Percentiles rank a stretch among this genome's conserved stretches.
phyloP scores from a whole-genome alignment of 2,329 filamentous ascomycete species.

The Echinosphaeria canescens region DNA sequence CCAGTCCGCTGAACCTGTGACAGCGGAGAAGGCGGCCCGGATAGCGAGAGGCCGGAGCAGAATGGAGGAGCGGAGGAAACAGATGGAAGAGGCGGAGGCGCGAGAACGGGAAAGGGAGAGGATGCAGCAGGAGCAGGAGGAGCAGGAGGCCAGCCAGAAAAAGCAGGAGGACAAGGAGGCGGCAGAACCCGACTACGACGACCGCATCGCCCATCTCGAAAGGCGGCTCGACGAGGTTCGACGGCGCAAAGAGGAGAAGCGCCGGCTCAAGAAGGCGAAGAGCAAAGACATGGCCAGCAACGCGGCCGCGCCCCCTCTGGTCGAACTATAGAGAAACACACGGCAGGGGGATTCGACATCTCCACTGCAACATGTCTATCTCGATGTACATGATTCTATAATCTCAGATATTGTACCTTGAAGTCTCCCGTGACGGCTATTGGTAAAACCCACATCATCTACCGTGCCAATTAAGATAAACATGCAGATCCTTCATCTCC shows the following conservation, averaged over 20 bases:
- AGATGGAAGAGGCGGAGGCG: conserved; percentile 18
- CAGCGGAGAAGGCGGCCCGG: conserved; percentile 11
- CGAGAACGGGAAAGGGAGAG: conserved; percentile 10
- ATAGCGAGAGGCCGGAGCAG: conserved; percentile 11
- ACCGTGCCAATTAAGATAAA: no score
- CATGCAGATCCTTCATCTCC: no score
- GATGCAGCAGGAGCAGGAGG: conserved; percentile 2
- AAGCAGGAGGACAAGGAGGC: neutral
- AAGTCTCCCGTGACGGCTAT: no score
- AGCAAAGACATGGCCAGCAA: no score
- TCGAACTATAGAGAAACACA: no score
- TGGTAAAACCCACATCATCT: no score
- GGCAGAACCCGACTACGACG: conserved; percentile 7
- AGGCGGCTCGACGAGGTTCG: conserved; percentile 16
- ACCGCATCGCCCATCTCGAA: conserved; percentile 20
- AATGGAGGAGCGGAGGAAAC: conserved; percentile 17
- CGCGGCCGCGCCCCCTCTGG: no score
- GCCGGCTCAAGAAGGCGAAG: conserved; percentile 15
- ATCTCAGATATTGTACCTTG: no score
- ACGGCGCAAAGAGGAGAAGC: conserved; percentile 14
- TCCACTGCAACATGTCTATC: no score
- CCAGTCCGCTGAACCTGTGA: no score
- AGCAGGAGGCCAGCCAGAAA: conserved; percentile 1
- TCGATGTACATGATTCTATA: no score
- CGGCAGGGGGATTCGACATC: no score